Evolutionary conservation across 768 basidiomycete species (phyloP), one percentile per base, ranked within the genome.

Genomic region (Albatrellus ellisii): DNA sequence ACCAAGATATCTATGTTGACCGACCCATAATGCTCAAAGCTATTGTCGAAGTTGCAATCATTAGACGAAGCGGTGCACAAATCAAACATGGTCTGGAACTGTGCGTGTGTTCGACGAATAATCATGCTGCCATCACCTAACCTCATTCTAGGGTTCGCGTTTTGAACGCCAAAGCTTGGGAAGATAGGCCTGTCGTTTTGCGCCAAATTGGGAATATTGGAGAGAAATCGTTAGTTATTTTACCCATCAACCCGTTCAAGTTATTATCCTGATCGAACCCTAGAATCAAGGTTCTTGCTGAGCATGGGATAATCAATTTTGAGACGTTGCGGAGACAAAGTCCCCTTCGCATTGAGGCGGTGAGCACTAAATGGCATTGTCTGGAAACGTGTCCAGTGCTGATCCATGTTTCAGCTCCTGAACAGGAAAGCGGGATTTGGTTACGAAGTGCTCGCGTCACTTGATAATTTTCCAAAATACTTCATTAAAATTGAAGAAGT

Each of bases 141-240:
- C 3, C 6, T 0, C 3, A 17, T 27, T 22, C 18, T 49, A 88
- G 89, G 22, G 59, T 81, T 20, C 79, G 92, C 9, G 83, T 79
- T 50, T 54, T 97, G 27, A 71, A 66, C 40, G 87, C 86, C 4
- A 89, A 81, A 52, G 80, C 88, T 32, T 98, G 94, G 94, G 92
- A 97, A 52, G 82, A 90, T 52, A 66, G 85, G 15, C 77, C 89
- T 4, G 64, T 79, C 11, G 81, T 94, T 6, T 70, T 98, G 41
- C 72, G 83, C 11, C 94, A 98, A 57, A 70, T 98, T 38, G 78
- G 85, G 26, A 75, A 79, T n/a, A 79, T 98, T 31, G 94, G 92
- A 25, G 87, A 90, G 54, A 89, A 88, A 72, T 87, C 85, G 86
- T 88, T 43, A 56, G 81, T 60, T 11, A 40, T 45, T 20, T 43